Evolutionary conservation across 192 early-diverging fungal genomes (phyloP), one percentile per base, ranked within the genome.

Genomic region (Chytriomyces sp.): DNA sequence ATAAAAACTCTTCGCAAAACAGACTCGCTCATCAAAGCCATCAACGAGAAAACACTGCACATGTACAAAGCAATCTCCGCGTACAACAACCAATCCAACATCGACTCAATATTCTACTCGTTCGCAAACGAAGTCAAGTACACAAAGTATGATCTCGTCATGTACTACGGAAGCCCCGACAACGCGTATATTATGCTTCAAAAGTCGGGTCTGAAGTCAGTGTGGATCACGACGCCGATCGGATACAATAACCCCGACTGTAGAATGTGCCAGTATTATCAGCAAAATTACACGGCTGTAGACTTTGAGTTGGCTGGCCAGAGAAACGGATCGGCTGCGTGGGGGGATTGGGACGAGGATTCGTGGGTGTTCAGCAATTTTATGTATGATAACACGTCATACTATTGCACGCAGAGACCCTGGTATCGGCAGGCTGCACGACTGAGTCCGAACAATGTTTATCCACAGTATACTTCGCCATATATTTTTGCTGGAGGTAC

Each of bases 201-300:
- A 63, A 7, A 23, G 7, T 63, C 61, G 9, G 61, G 61, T 23
- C 61, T 28, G 28, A 28, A 7, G 7, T n/a, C 61, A 9, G 28
- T 63, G 8, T n/a, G n/a, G 8, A n/a, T 63, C 61, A 7, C 28
- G 11, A 63, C 61, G 8, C 61, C 61, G 8, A 7, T 28, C n/a
- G 28, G 28, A 0, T 63, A 63, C 61, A n/a, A 57, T 57, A 57
- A n/a, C 61, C 61, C 61, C 61, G n/a, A 63, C 61, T 63, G 61
- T 63, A 7, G 7, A 23, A 7, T 63, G 8, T 63, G 61, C 61
- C 61, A 63, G 23, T n/a, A 18, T 23, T n/a, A 8, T 8, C 18
- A n/a, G 20, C n/a, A 63, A 28, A 63, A 9, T 20, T 63, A 7
- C 13, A 63, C 61, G 8, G 61, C 61, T 7, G 20, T 24, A 18